phyloP scores from a whole-genome alignment of 2,329 filamentous ascomycete species.

The Calonectria leucothoes region DNA sequence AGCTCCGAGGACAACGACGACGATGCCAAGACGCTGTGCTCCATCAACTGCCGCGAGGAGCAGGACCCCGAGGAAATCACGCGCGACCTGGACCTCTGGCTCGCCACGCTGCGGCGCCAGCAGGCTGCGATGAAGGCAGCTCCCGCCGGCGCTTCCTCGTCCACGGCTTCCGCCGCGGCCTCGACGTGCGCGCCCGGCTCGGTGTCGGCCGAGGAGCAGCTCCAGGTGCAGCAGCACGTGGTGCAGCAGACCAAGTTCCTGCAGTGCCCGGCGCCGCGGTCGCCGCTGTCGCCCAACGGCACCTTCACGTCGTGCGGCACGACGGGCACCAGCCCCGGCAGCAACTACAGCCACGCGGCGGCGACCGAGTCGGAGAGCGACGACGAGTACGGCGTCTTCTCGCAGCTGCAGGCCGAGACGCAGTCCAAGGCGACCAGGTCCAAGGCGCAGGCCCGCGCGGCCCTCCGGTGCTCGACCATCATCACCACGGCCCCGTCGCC shows the following conservation, averaged over 20 bases:
- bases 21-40: constrained; percentile 32
- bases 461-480: constrained; percentile 3
- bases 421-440: neutral
- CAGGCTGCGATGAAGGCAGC: constrained; percentile 30
- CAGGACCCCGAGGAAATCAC: constrained; percentile 9
- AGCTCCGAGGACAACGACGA: constrained; percentile 15
- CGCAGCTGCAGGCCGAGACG: constrained; percentile 24
- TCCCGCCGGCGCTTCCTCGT: neutral
- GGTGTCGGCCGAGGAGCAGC: neutral
- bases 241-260: neutral
- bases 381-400: constrained; percentile 39
- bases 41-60: constrained; percentile 24
- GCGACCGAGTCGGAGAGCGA: constrained; percentile 6
- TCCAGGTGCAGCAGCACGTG: neutral
- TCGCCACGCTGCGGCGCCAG: constrained; percentile 25
- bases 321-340: neutral
- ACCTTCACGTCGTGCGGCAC: neutral
- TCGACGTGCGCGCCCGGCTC: neutral
- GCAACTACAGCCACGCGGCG: neutral
- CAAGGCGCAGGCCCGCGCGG: constrained; percentile 1
- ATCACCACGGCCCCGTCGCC: neutral
- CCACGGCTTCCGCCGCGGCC: neutral
- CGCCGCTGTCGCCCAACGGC: neutral
- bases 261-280: neutral
- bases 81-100: constrained; percentile 27